Percentiles rank a stretch among this genome's conserved stretches.
Conservation (phyloP, 495 filamentous ascomycete genomes). For the Pyrenula massariospora region DNA sequence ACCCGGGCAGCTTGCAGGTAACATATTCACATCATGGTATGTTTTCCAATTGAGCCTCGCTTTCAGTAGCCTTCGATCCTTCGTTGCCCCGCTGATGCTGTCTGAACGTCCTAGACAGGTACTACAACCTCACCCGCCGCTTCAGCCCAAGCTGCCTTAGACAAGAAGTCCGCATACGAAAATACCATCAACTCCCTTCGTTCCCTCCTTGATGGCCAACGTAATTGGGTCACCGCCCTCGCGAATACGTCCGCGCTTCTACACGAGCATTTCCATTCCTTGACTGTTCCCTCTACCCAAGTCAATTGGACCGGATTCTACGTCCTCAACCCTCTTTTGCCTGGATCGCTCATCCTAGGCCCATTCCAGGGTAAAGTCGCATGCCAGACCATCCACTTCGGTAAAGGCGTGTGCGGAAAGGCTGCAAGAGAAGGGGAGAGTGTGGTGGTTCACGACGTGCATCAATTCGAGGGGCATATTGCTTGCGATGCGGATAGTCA, state of each 20-base stretch:
- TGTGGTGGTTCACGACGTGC: conserved; percentile 65
- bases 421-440: conserved; percentile 54
- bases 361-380: conserved; percentile 85
- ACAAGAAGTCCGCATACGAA: neutral
- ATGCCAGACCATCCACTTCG: conserved; percentile 74
- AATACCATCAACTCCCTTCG: conserved; percentile 39
- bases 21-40: too few relatives aligned
- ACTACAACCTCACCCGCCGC: too few relatives aligned
- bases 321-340: conserved; percentile 50
- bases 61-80: too few relatives aligned
- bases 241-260: conserved; percentile 75
- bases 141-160: too few relatives aligned
- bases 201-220: conserved; percentile 63
- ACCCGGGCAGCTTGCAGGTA: too few relatives aligned
- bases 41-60: too few relatives aligned
- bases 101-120: too few relatives aligned
- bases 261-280: conserved; percentile 73
- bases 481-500: conserved; percentile 73
- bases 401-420: conserved; percentile 72
- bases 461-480: conserved; percentile 76
- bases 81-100: too few relatives aligned
- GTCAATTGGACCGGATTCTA: conserved; percentile 96
- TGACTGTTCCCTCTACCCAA: conserved; percentile 56
- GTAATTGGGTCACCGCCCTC: conserved; percentile 91
- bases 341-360: conserved; percentile 59